Evolutionary conservation across 139 green algal genomes (phyloP), one percentile per base, ranked within the genome.

Genomic region (Picochlorum sp.): DNA sequence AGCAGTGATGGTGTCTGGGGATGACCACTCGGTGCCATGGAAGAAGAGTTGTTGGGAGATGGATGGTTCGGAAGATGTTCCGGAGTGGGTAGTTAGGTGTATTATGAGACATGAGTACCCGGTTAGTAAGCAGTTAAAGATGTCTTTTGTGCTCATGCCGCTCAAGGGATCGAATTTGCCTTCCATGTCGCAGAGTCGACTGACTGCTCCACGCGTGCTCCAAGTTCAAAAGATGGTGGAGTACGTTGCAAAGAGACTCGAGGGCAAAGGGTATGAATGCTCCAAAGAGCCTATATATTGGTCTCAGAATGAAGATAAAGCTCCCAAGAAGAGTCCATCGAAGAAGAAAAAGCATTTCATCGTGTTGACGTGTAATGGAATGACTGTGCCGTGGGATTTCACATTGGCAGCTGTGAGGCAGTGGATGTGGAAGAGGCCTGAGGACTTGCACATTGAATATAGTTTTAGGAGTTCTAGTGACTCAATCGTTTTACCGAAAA

Each of bases 121-220:
- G 3, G 61, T 45, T 44, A 70, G 65, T 51, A 78, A 86, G 50
- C 77, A 86, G 41, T 57, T 80, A 41, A 96, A 94, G 71, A 78
- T 75, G 45, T 83, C 88, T 18, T 96, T 96, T 72, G 70, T 86
- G 16, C 81, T 96, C 65, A 16, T 76, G 49, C 89, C 89, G 0
- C 13, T 16, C 1, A 24, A n/a, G 41, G 80, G 72, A 50, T 85
- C 65, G 8, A 57, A 71, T 6, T 67, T 95, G 62, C 84, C 86
- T 4, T 72, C 60, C 24, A 63, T 95, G 62, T 49, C 81, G 38
- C 87, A 95, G 65, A 81, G 64, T 69, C 79, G 87, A 63, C 80
- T 96, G 34, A 94, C 87, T 47, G 89, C 89, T 14, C 89, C 89
- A 0, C 72, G 82, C 20, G 95, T 96, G 69, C 70, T 96, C 57